Evolutionary conservation across 2,329 filamentous ascomycete species (phyloP), one percentile per base, ranked within the genome.

Genomic region (Verticillium albo-atrum): DNA sequence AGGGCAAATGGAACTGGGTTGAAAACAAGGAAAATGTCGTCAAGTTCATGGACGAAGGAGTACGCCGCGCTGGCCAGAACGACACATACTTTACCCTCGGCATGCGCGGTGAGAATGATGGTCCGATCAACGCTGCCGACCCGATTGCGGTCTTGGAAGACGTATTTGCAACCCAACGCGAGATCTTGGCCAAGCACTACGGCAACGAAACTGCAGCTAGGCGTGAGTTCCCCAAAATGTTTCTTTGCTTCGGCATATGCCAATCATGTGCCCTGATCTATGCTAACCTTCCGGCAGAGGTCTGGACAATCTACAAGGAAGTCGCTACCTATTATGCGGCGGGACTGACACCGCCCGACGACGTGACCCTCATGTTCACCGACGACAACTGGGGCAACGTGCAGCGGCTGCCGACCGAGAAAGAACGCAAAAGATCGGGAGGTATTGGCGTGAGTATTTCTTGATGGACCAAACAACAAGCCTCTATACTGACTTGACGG

Each of bases 31-130:
- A 79, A 42, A 86, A 84, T 17, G 84, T 91, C 57, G 81, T 84
- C 58, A 74, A 83, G 12, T 91, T 87, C 72, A 88, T 90, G 68
- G 26, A 72, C 75, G 74, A 17, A 84, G 88, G 61, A 85, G 87
- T 27, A 83, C 83, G 3, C 67, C 83, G 66, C 77, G 87, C 27
- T 60, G 3, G 73, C 70, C 47, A 28, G 14, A 82, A 86, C 1
- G 82, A 83, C 65, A 81, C 83, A 0, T 89, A 88, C n/a, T 84
- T 86, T 70, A 90, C 87, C 1, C 77, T 83, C 74, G 79, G 79
- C n/a, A 90, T 90, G 86, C 80, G 88, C 53, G 88, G 88, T 2
- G 82, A 79, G 23, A 84, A 85, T 27, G 88, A 90, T 65, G 85
- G 82, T 2, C 81, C 84, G 3, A 77, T 87, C 20, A 80, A 61